A percentile compares a stretch with the other conserved stretches of the same genome.
phyloP scores from a whole-genome alignment of 2,329 filamentous ascomycete species.

The Sclerotinia trifoliorum region DNA sequence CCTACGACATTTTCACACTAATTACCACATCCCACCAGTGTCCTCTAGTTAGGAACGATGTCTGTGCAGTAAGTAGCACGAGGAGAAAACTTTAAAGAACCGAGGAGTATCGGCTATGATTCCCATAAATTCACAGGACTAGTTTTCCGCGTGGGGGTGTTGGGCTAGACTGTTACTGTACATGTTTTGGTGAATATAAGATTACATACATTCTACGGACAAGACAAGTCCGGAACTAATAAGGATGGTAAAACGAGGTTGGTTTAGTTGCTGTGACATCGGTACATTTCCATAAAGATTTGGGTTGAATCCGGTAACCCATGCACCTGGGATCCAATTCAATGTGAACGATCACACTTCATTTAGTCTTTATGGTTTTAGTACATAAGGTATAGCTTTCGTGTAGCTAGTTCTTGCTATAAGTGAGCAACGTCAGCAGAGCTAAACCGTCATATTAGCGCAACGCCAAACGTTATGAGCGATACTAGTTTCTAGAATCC shows the following conservation, averaged over 20 bases:
- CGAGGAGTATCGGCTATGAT: not conserved
- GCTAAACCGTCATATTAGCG: not conserved
- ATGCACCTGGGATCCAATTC: not conserved
- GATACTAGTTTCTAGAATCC: not conserved
- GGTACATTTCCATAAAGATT: not conserved
- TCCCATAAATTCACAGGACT: not conserved
- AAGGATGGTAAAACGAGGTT: not conserved
- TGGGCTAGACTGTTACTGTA: too few species aligned
- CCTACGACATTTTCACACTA: not conserved
- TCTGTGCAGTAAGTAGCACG: not conserved
- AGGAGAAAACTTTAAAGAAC: not conserved
- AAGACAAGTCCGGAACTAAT: not conserved
- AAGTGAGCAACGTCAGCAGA: not conserved
- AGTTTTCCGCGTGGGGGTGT: not conserved
- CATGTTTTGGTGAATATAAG: not conserved
- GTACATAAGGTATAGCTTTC: not conserved
- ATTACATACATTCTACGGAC: too few species aligned
- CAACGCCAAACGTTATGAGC: not conserved
- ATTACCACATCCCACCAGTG: not conserved
- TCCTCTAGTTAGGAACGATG: not conserved
- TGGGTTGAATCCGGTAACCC: not conserved
- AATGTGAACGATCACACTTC: too few species aligned
- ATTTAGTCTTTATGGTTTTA: not conserved
- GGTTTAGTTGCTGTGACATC: not conserved
- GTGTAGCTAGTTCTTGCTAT: not conserved